Conservation (phyloP, 2,329 filamentous ascomycete species). For the Lachnellula arida region DNA sequence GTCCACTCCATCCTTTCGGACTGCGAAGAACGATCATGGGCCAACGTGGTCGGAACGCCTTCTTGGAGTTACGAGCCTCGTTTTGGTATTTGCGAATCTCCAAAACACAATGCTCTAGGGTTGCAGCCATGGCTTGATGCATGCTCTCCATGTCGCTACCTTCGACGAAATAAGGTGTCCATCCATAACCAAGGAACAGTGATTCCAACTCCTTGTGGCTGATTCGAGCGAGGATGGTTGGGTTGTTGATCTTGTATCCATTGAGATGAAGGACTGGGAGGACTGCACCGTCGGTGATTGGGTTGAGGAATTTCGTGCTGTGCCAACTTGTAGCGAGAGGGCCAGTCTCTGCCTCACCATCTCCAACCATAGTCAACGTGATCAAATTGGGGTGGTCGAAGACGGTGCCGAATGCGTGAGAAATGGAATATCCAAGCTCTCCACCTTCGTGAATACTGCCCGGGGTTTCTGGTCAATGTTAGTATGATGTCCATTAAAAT, state of each 20-base stretch:
- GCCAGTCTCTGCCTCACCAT: constrained; percentile 77
- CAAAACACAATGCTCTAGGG: constrained; percentile 65
- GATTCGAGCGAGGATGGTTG: constrained; percentile 68
- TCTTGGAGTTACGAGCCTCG: constrained; percentile 64
- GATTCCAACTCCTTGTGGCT: constrained; percentile 66
- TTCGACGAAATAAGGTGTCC: constrained; percentile 76
- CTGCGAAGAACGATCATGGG: constrained; percentile 74
- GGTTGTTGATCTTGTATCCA: constrained; percentile 83
- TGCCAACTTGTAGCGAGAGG: constrained; percentile 77
- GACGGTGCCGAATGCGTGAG: constrained; percentile 72
- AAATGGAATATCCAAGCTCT: constrained; percentile 76
- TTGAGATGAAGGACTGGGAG: constrained; percentile 75
- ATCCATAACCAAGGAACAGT: constrained; percentile 71
- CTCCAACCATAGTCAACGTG: constrained; percentile 71
- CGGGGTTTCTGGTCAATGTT: constrained; percentile 53
- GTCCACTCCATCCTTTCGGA: constrained; percentile 77
- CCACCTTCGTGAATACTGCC: constrained; percentile 75
- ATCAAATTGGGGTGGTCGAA: constrained; percentile 73
- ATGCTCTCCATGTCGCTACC: constrained; percentile 68
- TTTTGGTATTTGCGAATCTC: constrained; percentile 68
- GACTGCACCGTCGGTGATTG: constrained; percentile 71
- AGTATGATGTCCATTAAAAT: too few species aligned
- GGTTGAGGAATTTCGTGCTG: constrained; percentile 77
- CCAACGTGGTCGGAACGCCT: constrained; percentile 67
- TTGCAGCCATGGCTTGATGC: constrained; percentile 79